Conservation (phyloP, 352 stramenopile genomes). For the Globisporangium carolinianum region DNA sequence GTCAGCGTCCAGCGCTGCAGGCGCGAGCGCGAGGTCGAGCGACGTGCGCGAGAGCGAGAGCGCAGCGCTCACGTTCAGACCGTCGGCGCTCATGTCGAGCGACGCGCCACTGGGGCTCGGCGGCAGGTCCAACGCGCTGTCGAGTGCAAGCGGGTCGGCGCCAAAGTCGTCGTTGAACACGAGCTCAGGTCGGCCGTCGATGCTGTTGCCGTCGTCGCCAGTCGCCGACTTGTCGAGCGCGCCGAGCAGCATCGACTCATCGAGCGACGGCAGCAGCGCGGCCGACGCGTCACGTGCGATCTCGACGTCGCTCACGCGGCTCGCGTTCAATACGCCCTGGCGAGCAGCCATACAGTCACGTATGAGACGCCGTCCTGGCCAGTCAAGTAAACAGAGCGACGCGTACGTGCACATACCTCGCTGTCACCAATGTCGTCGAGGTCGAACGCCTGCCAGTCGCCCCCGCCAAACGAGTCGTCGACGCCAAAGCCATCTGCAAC, state of each 20-base stretch:
- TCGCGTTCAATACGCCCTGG: slow-evolving; percentile 46
- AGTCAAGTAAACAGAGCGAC: neutral
- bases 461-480: slow-evolving; percentile 71
- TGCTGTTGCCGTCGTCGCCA: slow-evolving; percentile 16
- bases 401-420: slow-evolving; percentile 10
- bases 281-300: slow-evolving; percentile 66
- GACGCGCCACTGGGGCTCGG: slow-evolving; percentile 33
- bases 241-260: slow-evolving; percentile 50
- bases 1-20: no score
- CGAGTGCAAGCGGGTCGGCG: slow-evolving; percentile 41
- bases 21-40: slow-evolving; percentile 48
- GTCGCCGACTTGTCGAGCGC: slow-evolving; percentile 34
- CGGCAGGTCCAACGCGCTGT: slow-evolving; percentile 25
- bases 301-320: slow-evolving; percentile 77
- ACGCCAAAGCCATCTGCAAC: slow-evolving; percentile 51
- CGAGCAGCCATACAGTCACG: neutral
- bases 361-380: neutral
- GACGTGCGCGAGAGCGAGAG: slow-evolving; percentile 59
- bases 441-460: slow-evolving; percentile 81
- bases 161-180: slow-evolving; percentile 56
- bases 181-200: slow-evolving; percentile 38
- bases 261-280: slow-evolving; percentile 25
- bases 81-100: slow-evolving; percentile 51
- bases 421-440: slow-evolving; percentile 62
- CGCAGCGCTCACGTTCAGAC: slow-evolving; percentile 62